Evolutionary conservation across 2,329 filamentous ascomycete genomes (phyloP).

Genomic region (Fusarium papillatum): DNA sequence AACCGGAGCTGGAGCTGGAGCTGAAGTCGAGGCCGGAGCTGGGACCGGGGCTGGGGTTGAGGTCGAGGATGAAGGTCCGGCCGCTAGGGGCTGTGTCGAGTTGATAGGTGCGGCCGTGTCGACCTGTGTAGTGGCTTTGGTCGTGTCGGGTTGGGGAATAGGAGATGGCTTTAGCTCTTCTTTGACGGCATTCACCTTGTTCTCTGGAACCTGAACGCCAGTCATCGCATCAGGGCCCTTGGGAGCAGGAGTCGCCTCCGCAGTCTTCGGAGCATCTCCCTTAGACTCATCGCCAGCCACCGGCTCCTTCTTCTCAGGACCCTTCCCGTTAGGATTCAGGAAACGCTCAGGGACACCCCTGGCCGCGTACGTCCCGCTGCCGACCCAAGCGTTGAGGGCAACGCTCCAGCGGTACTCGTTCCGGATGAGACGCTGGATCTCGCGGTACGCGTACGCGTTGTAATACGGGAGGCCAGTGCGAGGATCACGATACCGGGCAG

Average conservation of each 20-base stretch:
- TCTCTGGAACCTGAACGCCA: background rate
- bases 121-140: constrained; percentile 9
- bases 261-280: constrained; percentile 28
- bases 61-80: constrained; percentile 6
- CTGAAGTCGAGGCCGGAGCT: background rate
- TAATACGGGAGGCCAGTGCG: constrained; percentile 86
- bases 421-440: constrained; percentile 80
- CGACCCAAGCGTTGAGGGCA: constrained; percentile 87
- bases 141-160: constrained; percentile 8
- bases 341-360: constrained; percentile 87
- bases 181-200: constrained; percentile 5
- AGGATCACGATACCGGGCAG: constrained; percentile 88
- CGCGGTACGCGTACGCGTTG: constrained; percentile 83
- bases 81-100: constrained; percentile 2
- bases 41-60: background rate
- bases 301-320: constrained; percentile 32
- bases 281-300: constrained; percentile 28
- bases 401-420: constrained; percentile 88
- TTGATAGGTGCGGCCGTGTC: background rate
- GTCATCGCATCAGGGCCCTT: constrained; percentile 23
- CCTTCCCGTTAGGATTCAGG: constrained; percentile 54
- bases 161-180: constrained; percentile 8
- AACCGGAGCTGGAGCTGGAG: constrained; percentile 6
- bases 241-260: constrained; percentile 15
- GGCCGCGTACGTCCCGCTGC: constrained; percentile 73